phyloP scores from a whole-genome alignment of 805 yeast species.

The Candida stauntonica region DNA sequence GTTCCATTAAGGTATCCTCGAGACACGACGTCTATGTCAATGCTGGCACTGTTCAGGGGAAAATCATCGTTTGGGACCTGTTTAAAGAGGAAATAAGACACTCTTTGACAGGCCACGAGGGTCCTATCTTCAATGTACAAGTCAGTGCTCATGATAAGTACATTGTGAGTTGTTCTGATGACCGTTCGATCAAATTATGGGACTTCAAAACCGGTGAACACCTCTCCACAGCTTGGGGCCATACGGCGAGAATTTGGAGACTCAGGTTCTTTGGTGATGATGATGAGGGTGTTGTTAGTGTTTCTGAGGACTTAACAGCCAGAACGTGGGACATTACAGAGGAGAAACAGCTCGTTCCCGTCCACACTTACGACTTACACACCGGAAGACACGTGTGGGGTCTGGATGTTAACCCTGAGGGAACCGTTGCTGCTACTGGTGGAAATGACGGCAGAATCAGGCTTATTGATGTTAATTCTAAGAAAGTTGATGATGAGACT shows the following conservation, averaged over 20 bases:
- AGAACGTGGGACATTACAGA: conserved; percentile 62
- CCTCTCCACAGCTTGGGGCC: conserved; percentile 92
- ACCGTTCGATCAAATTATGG: conserved; percentile 81
- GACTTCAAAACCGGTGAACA: conserved; percentile 51
- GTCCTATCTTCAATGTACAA: conserved; percentile 82
- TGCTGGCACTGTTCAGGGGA: conserved; percentile 93
- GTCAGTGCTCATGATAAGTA: conserved; percentile 51
- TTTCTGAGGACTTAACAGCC: conserved; percentile 84
- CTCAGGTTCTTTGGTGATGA: conserved; percentile 48
- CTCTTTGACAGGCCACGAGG: conserved; percentile 73
- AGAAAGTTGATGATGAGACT: conserved; percentile 30
- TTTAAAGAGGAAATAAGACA: conserved; percentile 40
- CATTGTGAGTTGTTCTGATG: conserved; percentile 87
- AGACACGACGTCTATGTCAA: conserved; percentile 50
- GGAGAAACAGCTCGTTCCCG: conserved; percentile 24
- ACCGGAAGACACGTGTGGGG: conserved; percentile 89
- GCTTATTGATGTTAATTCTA: conserved; percentile 47
- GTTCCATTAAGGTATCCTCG: conserved; percentile 52
- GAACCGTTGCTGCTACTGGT: conserved; percentile 65
- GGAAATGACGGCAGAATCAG: conserved; percentile 91
- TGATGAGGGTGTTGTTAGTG: conserved; percentile 47
- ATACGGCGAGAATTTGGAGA: conserved; percentile 90
- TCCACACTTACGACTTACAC: conserved; percentile 59
- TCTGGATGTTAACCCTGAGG: conserved; percentile 46
- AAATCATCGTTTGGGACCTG: conserved; percentile 75